These are phyloP conservation scores for Rhododendron ferrugineum DNA, from an alignment of 148 eudicot species.

Conservation along the genomic window DNA sequence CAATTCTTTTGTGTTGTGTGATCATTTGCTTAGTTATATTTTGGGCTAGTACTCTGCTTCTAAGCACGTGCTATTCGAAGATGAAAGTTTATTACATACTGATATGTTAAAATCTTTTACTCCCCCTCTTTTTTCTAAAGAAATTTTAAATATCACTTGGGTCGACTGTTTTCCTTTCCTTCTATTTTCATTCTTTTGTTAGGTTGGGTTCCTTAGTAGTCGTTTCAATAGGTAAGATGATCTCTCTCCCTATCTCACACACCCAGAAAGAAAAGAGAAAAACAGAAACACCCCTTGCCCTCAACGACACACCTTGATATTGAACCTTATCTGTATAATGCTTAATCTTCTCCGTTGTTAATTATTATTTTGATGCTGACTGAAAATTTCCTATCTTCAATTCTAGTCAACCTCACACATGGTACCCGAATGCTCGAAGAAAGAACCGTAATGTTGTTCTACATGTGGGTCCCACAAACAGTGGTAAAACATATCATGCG, in stretches of 20 bases:
- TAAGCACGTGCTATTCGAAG: background rate
- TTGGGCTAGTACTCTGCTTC: background rate
- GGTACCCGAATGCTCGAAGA: slow-evolving; percentile 90
- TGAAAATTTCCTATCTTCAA: background rate
- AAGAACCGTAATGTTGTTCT: slow-evolving; percentile 66
- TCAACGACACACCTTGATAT: background rate
- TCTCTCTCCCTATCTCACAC: background rate
- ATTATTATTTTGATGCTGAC: background rate
- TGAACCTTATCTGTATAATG: background rate
- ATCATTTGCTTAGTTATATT: background rate
- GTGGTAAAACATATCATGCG: slow-evolving; percentile 93
- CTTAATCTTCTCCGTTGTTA: background rate
- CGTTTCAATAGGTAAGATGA: background rate
- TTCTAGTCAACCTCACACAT: slow-evolving; percentile 80
- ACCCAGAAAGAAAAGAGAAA: background rate
- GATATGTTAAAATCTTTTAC: background rate
- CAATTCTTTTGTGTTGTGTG: background rate
- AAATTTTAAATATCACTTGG: background rate
- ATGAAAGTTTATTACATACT: background rate
- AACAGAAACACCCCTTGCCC: background rate
- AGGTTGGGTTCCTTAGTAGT: background rate
- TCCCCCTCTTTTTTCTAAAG: background rate
- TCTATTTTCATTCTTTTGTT: background rate
- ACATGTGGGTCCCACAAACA: slow-evolving; percentile 96
- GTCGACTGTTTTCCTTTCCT: background rate